These are phyloP conservation scores for Albugo candida DNA, from an alignment of 352 stramenopile genomes.

Conservation along the genomic window DNA sequence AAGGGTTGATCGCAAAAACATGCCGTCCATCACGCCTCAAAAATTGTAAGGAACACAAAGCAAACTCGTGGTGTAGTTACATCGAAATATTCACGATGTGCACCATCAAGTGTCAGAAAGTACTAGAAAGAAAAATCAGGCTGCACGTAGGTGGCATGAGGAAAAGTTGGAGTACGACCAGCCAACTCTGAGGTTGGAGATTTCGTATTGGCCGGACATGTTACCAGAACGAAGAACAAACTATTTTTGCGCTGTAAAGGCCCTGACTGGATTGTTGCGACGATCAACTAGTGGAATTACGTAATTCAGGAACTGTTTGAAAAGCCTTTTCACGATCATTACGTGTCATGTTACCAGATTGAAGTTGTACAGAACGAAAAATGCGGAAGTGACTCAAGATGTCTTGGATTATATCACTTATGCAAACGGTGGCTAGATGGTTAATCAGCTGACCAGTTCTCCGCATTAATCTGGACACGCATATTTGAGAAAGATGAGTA, in stretches of 20 bases:
- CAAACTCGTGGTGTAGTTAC: neutral
- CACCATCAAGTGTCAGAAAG: neutral
- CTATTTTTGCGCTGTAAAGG: neutral
- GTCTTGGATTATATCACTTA: neutral
- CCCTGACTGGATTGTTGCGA: neutral
- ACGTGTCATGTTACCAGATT: neutral
- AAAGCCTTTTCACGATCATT: neutral
- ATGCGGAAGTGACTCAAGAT: neutral
- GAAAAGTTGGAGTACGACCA: neutral
- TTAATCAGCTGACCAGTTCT: neutral
- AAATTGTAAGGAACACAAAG: neutral
- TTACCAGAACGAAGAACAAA: neutral
- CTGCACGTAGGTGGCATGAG: neutral
- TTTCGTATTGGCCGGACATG: neutral
- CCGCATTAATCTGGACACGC: neutral
- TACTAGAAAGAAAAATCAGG: neutral
- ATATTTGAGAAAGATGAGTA: slow-evolving; percentile 7
- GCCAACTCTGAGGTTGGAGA: neutral
- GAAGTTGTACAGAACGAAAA: neutral
- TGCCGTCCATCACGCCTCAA: neutral
- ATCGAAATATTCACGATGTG: neutral
- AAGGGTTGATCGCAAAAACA: neutral
- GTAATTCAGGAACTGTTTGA: neutral
- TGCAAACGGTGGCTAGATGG: neutral
- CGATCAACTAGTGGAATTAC: neutral